A percentile compares a stretch with the other conserved stretches of the same genome.
phyloP scores from a whole-genome alignment of 2,329 filamentous ascomycete genomes.

The Pseudofabraea citricarpa region DNA sequence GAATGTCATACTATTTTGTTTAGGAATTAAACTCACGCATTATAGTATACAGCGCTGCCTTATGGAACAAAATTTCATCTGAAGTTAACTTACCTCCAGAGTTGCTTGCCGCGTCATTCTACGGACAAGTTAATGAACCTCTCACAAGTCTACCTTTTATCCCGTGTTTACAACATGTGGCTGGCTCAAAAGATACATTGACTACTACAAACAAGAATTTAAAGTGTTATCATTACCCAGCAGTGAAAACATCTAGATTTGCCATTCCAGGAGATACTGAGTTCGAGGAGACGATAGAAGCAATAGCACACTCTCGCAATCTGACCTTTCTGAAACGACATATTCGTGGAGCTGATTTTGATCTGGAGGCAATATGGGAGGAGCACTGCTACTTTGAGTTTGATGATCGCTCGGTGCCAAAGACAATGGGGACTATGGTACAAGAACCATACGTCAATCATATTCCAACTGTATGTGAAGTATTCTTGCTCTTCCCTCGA shows the following conservation, averaged over 20 bases:
- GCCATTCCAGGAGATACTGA: constrained; percentile 4
- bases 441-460: constrained; percentile 76
- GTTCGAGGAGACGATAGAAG: constrained; percentile 37
- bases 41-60: not conserved
- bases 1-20: no score
- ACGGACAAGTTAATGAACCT: not conserved
- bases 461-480: constrained; percentile 62
- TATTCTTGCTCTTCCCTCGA: constrained; percentile 16
- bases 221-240: constrained; percentile 3
- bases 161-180: constrained; percentile 2
- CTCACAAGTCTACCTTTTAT: not conserved
- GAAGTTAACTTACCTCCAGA: not conserved
- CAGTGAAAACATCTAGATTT: constrained; percentile 8
- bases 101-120: not conserved
- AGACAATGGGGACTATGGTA: constrained; percentile 80
- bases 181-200: not conserved
- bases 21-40: no score
- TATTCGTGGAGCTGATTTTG: constrained; percentile 61
- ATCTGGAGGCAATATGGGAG: constrained; percentile 74
- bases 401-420: constrained; percentile 59
- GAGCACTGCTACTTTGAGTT: constrained; percentile 74
- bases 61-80: not conserved
- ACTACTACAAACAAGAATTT: not conserved
- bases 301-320: constrained; percentile 55
- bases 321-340: constrained; percentile 60